These are phyloP conservation scores for Allomyces javanicus DNA, from an alignment of 192 early-diverging fungal genomes.

Conservation along the genomic window DNA sequence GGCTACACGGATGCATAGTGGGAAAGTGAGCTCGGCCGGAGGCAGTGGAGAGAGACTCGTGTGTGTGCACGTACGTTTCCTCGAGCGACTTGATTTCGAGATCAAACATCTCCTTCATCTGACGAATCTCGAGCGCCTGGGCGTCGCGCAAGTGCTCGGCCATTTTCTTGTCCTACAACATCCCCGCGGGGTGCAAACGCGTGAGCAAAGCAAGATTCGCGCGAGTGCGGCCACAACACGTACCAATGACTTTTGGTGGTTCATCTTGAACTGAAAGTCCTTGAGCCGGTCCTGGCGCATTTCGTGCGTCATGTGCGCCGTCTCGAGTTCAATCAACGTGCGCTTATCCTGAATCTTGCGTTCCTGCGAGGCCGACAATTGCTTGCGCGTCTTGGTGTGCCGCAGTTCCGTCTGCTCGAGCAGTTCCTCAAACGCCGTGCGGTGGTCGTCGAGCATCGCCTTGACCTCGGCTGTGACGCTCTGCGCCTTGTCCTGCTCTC, in stretches of 20 bases:
- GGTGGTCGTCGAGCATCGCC: not conserved
- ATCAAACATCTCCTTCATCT: slow-evolving; percentile 13
- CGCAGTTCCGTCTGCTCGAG: slow-evolving; percentile 9
- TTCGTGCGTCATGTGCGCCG: not conserved
- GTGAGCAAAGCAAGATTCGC: no score
- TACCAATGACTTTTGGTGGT: not conserved
- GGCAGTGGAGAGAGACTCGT: not conserved
- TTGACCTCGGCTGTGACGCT: not conserved
- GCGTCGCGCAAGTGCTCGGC: slow-evolving; percentile 17
- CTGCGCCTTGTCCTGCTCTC: not conserved
- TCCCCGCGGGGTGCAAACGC: no score
- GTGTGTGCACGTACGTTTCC: not conserved
- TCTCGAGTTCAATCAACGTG: slow-evolving; percentile 9
- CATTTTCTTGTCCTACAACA: slow-evolving; percentile 5
- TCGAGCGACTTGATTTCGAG: slow-evolving; percentile 11
- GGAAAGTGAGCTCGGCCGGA: no score
- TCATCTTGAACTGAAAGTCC: slow-evolving; percentile 1
- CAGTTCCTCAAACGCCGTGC: slow-evolving; percentile 8
- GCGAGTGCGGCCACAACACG: no score
- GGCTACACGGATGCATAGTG: not conserved
- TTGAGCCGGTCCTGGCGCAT: not conserved
- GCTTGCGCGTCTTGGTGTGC: slow-evolving; percentile 13
- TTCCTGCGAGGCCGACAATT: slow-evolving; percentile 8
- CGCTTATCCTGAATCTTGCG: slow-evolving; percentile 5
- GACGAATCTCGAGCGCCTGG: slow-evolving; percentile 18